Evolutionary conservation across 495 filamentous ascomycete genomes (phyloP), one percentile per base, ranked within the genome.

Genomic region (Chaetomium fimeti): DNA sequence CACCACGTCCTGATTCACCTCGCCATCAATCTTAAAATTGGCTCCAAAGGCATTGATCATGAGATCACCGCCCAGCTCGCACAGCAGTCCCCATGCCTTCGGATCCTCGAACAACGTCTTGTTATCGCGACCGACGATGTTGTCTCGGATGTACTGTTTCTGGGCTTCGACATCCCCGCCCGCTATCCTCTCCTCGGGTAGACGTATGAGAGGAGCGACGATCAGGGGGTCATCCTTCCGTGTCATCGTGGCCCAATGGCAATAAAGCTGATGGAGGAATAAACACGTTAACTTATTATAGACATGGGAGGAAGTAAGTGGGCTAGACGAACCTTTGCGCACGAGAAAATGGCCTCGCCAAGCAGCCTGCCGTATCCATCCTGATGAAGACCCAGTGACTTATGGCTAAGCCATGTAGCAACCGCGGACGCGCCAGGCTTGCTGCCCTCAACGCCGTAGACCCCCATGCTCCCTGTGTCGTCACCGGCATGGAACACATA

Each of bases 31-130:
- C 47, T 49, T 49, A 2, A 11, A 83, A 66, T 83, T 83, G 38
- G 74, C 66, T 0, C 75, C 68, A 66, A 83, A 80, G 9, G 73
- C 74, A 62, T 84, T 82, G 71, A 84, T 79, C 54, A 77, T 81
- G 32, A 80, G 69, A 48, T 83, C 79, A 2, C 77, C 78, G 4
- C 79, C 79, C 0, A 82, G 68, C 4, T 69, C 71, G 12, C 73
- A 66, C 16, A 84, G 72, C 11, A 45, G 16, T n/a, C 3, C 7
- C 11, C 42, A 74, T 70, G 2, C 74, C 74, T 38, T 76, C 71
- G 2, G 51, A n/a, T 5, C 25, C 49, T 13, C 24, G 42, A 20
- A 51, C 20, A 2, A 45, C 7, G 42, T 45, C 16, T 18, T n/a
- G n/a, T 45, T 45, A 9, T 36, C 32, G 32, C 9, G 32, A 4